phyloP scores from a whole-genome alignment of 495 filamentous ascomycete species.

The Sordaria brevicollis region DNA sequence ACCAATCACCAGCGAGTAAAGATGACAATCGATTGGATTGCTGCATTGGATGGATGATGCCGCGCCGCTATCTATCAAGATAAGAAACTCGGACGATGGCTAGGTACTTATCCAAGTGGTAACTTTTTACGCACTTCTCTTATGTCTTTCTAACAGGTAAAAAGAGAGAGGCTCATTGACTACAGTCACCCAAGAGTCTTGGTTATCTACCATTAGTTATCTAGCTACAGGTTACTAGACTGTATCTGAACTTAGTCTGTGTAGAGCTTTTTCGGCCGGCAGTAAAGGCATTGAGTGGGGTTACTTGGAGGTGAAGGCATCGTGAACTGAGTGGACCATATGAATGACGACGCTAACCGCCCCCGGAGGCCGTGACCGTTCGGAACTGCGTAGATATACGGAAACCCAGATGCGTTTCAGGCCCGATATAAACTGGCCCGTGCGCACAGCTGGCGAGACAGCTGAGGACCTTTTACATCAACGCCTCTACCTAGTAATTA shows the following conservation, averaged over 20 bases:
- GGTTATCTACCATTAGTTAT: not conserved
- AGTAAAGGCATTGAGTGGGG: not conserved
- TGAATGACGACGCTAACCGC: no score
- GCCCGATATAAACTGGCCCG: no score
- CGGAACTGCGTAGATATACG: not conserved
- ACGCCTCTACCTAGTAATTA: no score
- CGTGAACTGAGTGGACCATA: not conserved
- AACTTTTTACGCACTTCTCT: not conserved
- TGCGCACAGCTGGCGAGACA: no score
- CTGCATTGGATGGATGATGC: no score
- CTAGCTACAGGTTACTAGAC: not conserved
- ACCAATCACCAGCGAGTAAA: not conserved
- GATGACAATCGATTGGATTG: not conserved
- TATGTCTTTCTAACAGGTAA: not conserved
- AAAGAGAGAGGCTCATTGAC: not conserved
- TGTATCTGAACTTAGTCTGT: not conserved
- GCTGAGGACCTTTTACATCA: no score
- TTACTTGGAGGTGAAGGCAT: not conserved
- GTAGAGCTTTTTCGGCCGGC: not conserved
- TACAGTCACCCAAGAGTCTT: no score
- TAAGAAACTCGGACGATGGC: no score
- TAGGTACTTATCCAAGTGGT: no score
- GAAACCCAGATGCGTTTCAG: no score
- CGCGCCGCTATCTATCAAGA: not conserved
- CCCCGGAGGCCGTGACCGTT: not conserved